Evolutionary conservation across 208 protist genomes (phyloP), one percentile per base, ranked within the genome.

Genomic region (Acanthamoeba royreba): DNA sequence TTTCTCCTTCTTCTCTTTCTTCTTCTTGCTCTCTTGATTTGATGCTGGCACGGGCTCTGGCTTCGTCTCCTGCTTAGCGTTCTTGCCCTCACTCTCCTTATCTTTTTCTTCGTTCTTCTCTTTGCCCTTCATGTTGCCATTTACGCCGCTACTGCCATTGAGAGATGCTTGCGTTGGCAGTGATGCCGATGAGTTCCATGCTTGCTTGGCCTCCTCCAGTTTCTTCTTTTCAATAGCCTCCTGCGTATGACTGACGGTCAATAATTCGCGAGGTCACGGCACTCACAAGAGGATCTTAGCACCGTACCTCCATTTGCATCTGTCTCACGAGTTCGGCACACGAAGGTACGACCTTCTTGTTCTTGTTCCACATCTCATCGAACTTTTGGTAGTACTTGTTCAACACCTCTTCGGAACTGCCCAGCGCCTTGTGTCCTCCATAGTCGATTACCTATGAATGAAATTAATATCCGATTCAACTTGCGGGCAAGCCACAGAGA

Each of bases 361-460:
- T 91, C 55, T 91, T 91, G 31, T 91, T 91, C 85, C 85, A 91
- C 85, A 91, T 58, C 19, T 47, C 40, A 22, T 91, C 85, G 33
- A 91, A 91, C 85, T 91, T 91, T 22, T 91, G 49, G 85, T 33
- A 91, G 85, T 91, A 91, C 53, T 91, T 91, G 46, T 28, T 25
- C 17, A 91, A 11, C 38, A 91, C 85, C 40, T 61, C 52, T 22
- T 61, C 52, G 35, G 85, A 13, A 15, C 0, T 19, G 85, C 19
- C n/a, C 5, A 91, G 49, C 8, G 52, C 25, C 85, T 91, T 91
- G 47, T 91, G 85, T 0, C 85, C 85, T 8, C 85, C 85, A n/a
- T 91, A 91, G 49, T 91, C 85, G 47, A 91, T 91, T 17, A 91
- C 85, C 47, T 52, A n/a, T n/a, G n/a, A n/a, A n/a, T n/a, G n/a